These are phyloP conservation scores for Phalaenopsis hybrid DNA, from an alignment of 116 monocot species.

Conservation along the genomic window DNA sequence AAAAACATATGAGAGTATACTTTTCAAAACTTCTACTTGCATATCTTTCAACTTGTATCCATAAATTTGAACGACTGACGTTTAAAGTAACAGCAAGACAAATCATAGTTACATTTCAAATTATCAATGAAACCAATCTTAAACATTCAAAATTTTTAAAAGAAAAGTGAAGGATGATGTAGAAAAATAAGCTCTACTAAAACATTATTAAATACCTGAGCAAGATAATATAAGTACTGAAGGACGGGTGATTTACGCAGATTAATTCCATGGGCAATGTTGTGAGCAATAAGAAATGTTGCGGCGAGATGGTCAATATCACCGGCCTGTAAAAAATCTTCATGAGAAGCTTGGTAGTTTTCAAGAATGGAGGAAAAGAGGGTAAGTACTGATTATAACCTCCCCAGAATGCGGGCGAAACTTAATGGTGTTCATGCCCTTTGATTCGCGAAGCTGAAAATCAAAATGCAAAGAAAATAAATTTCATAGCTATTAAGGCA, in stretches of 20 bases:
- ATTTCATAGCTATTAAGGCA: background rate
- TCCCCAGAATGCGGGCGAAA: constrained; percentile 96
- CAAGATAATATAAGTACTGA: constrained; percentile 96
- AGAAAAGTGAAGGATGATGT: too few relatives aligned
- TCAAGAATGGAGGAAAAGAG: background rate
- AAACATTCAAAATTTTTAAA: too few relatives aligned
- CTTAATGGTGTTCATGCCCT: constrained; percentile 97
- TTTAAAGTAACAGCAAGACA: too few relatives aligned
- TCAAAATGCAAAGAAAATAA: background rate
- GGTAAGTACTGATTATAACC: constrained; percentile 26
- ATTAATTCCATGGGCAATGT: constrained; percentile 94
- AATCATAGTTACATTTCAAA: too few relatives aligned
- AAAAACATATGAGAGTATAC: too few relatives aligned
- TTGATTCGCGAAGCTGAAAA: constrained; percentile 85
- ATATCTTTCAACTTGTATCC: too few relatives aligned
- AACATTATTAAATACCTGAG: constrained; percentile 51
- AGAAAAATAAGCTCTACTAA: too few relatives aligned
- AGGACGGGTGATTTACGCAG: constrained; percentile 94
- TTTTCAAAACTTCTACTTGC: too few relatives aligned
- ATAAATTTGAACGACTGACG: too few relatives aligned
- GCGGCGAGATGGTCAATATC: constrained; percentile 98
- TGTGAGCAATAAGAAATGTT: constrained; percentile 76
- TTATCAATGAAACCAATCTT: too few relatives aligned
- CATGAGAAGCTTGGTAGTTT: background rate
- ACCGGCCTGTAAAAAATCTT: constrained; percentile 52